A percentile compares a stretch with the other conserved stretches of the same genome.
phyloP scores from a whole-genome alignment of 768 basidiomycete species.

The Panaeolus papilionaceus region DNA sequence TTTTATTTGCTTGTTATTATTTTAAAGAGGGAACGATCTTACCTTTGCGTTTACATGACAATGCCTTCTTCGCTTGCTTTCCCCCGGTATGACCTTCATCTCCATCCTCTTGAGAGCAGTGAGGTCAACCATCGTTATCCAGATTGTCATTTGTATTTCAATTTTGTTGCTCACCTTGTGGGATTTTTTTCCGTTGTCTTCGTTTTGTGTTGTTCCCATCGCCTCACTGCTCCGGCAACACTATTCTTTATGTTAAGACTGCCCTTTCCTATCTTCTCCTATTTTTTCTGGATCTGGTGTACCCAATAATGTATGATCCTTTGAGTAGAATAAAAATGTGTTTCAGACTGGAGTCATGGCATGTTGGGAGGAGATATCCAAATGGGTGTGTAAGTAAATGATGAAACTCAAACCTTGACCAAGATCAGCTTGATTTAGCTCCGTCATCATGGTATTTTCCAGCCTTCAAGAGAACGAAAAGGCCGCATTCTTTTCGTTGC shows the following conservation, averaged over 20 bases:
- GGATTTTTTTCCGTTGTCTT: slow-evolving; percentile 11
- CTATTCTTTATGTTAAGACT: slow-evolving; percentile 22
- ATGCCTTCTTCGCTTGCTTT: slow-evolving; percentile 29
- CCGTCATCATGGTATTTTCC: slow-evolving; percentile 67
- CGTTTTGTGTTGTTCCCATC: slow-evolving; percentile 15
- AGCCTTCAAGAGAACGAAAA: slow-evolving; percentile 73
- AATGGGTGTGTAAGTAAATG: slow-evolving; percentile 12
- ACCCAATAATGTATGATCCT: slow-evolving; percentile 14
- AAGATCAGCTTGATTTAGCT: slow-evolving; percentile 9
- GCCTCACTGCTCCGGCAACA: slow-evolving; percentile 19
- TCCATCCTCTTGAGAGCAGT: background rate
- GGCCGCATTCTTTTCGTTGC: slow-evolving; percentile 79
- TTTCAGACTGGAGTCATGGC: slow-evolving; percentile 4
- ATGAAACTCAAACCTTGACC: slow-evolving; percentile 8
- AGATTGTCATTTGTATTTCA: slow-evolving; percentile 20
- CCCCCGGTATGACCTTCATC: slow-evolving; percentile 30
- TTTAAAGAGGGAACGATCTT: slow-evolving; percentile 29
- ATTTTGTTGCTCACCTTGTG: slow-evolving; percentile 23
- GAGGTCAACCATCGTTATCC: slow-evolving; percentile 18
- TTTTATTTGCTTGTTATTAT: slow-evolving; percentile 40
- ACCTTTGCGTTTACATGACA: slow-evolving; percentile 26
- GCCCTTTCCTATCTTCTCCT: slow-evolving; percentile 10
- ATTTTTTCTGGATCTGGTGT: slow-evolving; percentile 13
- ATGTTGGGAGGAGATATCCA: background rate
- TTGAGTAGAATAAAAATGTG: slow-evolving; percentile 14